Evolutionary conservation across 2,329 filamentous ascomycete species (phyloP).

Genomic region (Trichoderma brevicompactum): DNA sequence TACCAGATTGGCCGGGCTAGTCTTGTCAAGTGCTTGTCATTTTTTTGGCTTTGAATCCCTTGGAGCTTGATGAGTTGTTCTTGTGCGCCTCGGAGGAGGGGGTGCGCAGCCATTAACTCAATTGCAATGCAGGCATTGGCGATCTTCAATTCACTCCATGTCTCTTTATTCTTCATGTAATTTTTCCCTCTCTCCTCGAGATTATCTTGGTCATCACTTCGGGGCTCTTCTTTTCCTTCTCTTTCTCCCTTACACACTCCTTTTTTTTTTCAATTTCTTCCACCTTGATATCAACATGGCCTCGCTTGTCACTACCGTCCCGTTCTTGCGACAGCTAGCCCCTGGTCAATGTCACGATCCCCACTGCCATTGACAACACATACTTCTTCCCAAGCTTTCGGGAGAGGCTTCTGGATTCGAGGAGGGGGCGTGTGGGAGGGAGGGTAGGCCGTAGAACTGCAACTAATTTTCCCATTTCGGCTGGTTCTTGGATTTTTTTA

Average conservation of each 20-base stretch:
- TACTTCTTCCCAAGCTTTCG: conserved; percentile 28
- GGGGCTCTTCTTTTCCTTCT: too few species aligned
- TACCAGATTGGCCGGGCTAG: too few species aligned
- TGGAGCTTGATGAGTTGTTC: conserved; percentile 19
- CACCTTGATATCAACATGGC: background rate
- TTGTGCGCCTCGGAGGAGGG: background rate
- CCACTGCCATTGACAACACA: conserved; percentile 26
- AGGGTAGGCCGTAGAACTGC: background rate
- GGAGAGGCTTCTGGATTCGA: conserved; percentile 24
- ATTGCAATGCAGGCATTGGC: conserved; percentile 24
- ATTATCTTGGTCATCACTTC: too few species aligned
- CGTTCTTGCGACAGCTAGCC: background rate
- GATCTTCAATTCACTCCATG: background rate
- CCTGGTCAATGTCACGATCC: conserved; percentile 12
- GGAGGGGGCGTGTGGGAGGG: conserved; percentile 22
- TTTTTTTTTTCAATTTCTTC: too few species aligned
- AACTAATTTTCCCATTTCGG: conserved; percentile 20
- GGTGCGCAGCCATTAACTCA: background rate
- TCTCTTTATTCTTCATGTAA: too few species aligned
- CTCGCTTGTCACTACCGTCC: background rate
- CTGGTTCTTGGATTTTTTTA: conserved; percentile 1
- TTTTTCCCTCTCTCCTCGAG: too few species aligned
- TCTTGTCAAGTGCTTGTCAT: too few species aligned
- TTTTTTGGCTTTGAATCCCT: background rate
- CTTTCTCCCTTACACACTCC: too few species aligned